Evolutionary conservation across 192 early-diverging fungal genomes (phyloP), one percentile per base, ranked within the genome.

Genomic region (Bifiguratus adelaidae): DNA sequence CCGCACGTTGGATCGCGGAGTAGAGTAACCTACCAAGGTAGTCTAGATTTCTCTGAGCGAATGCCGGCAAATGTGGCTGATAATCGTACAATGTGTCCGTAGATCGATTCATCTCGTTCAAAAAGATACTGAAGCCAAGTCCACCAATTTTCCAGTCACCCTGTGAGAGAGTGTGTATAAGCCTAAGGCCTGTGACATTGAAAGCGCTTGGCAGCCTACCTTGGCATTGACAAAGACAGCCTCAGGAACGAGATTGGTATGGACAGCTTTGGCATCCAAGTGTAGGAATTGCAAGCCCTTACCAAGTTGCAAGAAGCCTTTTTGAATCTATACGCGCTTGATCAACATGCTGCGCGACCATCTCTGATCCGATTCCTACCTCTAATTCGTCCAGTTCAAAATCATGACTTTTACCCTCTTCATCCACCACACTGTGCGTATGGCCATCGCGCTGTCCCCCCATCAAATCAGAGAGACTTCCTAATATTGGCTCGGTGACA

Each of bases 141-240:
- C 85, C 85, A 54, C 76, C 81, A 53, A 88, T 67, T 54, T 85
- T 88, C 85, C 85, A 88, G 50, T 88, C 85, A 24, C 85, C 81
- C 65, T 67, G 53, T 35, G 7, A 11, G 35, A 2, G 7, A 9
- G 13, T 28, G 19, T 47, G 25, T 47, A 43, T 9, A 48, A 16
- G 7, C 7, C 7, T n/a, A 21, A 19, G 29, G 15, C 15, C 11
- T 23, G 4, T 6, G 18, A 22, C 12, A 30, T 38, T 24, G 37
- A 18, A 26, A 19, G 23, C 7, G 58, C 23, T 47, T 41, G 69
- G 47, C 44, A 55, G 20, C 43, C 48, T 41, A 74, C 75, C 51
- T 78, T 81, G n/a, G 72, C 63, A 48, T 85, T 83, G 36, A 92
- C 69, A 69, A 82, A 80, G 8, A 92, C 68, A 28, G 83, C 72